A percentile compares a stretch with the other conserved stretches of the same genome.
phyloP scores from a whole-genome alignment of 169 alveolate genomes.

The Eimeria praecox region DNA sequence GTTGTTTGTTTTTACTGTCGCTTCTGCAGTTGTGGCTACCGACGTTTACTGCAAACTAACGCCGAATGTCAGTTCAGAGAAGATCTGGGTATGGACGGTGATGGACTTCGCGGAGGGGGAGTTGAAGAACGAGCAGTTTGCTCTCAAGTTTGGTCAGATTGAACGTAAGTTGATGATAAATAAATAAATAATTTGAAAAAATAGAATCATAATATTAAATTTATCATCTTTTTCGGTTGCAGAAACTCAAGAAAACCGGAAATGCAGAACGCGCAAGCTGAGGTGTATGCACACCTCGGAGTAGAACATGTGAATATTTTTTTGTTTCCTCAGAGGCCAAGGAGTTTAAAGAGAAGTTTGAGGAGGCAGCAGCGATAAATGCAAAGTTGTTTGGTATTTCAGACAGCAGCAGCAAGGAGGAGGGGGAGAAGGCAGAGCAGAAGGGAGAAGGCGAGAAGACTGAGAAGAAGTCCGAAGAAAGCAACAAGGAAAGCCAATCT shows the following conservation, averaged over 20 bases:
- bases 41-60: constrained; percentile 95
- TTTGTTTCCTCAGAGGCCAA: constrained; percentile 87
- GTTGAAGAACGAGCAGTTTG: constrained; percentile 95
- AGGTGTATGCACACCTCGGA: neutral
- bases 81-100: constrained; percentile 98
- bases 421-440: constrained; percentile 75
- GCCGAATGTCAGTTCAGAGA: constrained; percentile 98
- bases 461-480: constrained; percentile 84
- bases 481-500: neutral
- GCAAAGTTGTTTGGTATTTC: constrained; percentile 87
- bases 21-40: constrained; percentile 82
- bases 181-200: neutral
- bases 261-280: neutral
- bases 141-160: constrained; percentile 94
- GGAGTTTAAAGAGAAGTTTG: constrained; percentile 93
- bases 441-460: constrained; percentile 81
- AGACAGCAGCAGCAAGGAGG: constrained; percentile 63
- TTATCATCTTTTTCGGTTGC: too few relatives aligned
- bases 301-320: neutral
- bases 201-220: too few relatives aligned
- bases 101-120: constrained; percentile 97
- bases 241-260: too few relatives aligned
- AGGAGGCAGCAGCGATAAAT: constrained; percentile 94
- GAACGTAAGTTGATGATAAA: constrained; percentile 85
- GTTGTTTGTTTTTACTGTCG: constrained; percentile 19